Evolutionary conservation across 306 rosid genomes (phyloP), one percentile per base, ranked within the genome.

Genomic region (Elaeagnus macrophylla): DNA sequence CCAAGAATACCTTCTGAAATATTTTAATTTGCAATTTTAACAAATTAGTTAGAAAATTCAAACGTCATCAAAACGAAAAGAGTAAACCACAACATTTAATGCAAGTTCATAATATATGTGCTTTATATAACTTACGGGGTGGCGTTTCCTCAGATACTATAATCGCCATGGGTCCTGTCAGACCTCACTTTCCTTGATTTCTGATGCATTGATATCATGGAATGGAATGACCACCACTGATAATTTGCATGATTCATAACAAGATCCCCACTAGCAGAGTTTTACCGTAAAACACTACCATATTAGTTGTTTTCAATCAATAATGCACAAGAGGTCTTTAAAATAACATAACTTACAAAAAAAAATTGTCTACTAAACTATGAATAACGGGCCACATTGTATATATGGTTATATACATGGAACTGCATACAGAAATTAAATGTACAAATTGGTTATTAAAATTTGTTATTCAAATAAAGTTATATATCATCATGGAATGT

Each of bases 151-250:
- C 99, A 48, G 96, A 93, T 49, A 93, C 39, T 51, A 87, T 53
- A 60, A 93, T 65, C 6, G 95, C 95, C 78, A 81, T 83, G 12
- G 99, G 99, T 67, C 99, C 99, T 6, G 69, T 71, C 77, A 84
- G 73, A 72, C 65, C 75, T 58, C 89, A 66, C 99, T 87, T 52
- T 72, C 81, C 47, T 79, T 63, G 50, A 74, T 43, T 52, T 80
- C 61, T 36, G 88, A 76, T 25, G 88, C 79, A 61, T 73, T 73
- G 50, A 73, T 68, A 67, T 82, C 84, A 45, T 43, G 77, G 67
- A n/a, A n/a, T n/a, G n/a, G n/a, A 87, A 93, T 66, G 99, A 79
- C 99, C 99, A 93, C 96, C 99, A 87, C 45, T 80, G 78, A 35
- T 66, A 38, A 41, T 75, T 80, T 51, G 48, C 77, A 49, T 18